A percentile compares a stretch with the other conserved stretches of the same genome.
Evolutionary conservation across 148 eudicot genomes (phyloP).

Genomic region (Rhododendron molle): DNA sequence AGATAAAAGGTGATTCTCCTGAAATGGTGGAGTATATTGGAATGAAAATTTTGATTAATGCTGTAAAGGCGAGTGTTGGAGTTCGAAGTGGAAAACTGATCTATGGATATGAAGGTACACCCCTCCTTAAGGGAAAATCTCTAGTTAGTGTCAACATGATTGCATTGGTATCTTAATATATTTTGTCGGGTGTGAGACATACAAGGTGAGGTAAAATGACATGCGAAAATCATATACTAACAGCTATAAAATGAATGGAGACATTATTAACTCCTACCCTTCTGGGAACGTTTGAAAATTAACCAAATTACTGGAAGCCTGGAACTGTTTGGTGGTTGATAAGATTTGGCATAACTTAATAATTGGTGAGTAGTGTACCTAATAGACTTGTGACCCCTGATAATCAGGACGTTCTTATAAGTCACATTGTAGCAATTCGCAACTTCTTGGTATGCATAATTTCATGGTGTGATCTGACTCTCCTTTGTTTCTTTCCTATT

Average conservation of each 20-base stretch:
- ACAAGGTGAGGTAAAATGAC: neutral
- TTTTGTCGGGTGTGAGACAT: neutral
- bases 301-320: neutral
- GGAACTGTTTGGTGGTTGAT: neutral
- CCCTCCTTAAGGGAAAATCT: neutral
- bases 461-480: neutral
- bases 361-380: neutral
- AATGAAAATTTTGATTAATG: conserved; percentile 83
- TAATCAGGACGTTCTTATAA: neutral
- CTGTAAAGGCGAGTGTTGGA: conserved; percentile 59
- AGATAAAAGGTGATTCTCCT: conserved; percentile 98
- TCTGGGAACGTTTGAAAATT: neutral
- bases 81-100: conserved; percentile 63
- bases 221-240: neutral
- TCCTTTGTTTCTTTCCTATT: neutral
- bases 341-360: neutral
- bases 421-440: neutral
- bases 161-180: neutral
- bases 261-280: neutral
- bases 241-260: neutral
- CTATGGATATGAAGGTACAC: conserved; percentile 85
- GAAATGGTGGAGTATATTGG: conserved; percentile 90
- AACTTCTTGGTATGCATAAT: neutral
- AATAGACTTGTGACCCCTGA: neutral
- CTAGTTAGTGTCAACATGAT: neutral